Evolutionary conservation across 1,284 basidiomycete species (phyloP).

Genomic region (Melampsora abietis-canadensis): DNA sequence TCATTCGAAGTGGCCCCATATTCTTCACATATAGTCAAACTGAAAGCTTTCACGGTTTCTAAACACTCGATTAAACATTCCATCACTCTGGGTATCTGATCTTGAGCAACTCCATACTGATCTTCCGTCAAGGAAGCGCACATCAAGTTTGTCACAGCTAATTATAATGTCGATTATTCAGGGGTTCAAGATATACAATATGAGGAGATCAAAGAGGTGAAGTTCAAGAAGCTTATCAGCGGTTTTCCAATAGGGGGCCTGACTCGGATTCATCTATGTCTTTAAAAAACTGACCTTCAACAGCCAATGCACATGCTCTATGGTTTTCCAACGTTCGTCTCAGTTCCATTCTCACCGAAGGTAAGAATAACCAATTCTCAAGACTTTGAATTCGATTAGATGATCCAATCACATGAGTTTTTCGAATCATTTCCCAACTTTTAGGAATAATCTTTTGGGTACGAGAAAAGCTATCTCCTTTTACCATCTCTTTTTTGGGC

Average conservation of each 20-base stretch:
- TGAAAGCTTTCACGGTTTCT: constrained; percentile 64
- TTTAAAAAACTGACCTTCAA: constrained; percentile 20
- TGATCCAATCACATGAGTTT: constrained; percentile 5
- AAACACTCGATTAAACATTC: constrained; percentile 70
- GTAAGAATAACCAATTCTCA: constrained; percentile 35
- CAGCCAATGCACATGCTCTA: constrained; percentile 19
- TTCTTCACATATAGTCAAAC: constrained; percentile 51
- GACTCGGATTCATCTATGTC: too few relatives aligned
- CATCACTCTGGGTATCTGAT: constrained; percentile 73
- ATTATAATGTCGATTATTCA: background rate
- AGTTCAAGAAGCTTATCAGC: background rate
- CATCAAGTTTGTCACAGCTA: constrained; percentile 68
- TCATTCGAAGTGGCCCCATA: background rate
- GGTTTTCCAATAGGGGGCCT: background rate
- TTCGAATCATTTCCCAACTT: constrained; percentile 12
- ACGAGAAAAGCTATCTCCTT: background rate
- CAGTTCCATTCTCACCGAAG: constrained; percentile 14
- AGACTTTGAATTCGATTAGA: background rate
- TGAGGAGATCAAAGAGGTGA: background rate
- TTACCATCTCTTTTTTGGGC: background rate
- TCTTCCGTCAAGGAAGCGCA: constrained; percentile 73
- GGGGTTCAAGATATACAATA: background rate
- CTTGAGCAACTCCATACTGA: constrained; percentile 73
- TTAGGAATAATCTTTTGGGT: constrained; percentile 22
- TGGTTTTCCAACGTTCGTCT: constrained; percentile 5